These are phyloP conservation scores for Nicotiana attenuata DNA, from an alignment of 257 asterid genomes.

Conservation along the genomic window DNA sequence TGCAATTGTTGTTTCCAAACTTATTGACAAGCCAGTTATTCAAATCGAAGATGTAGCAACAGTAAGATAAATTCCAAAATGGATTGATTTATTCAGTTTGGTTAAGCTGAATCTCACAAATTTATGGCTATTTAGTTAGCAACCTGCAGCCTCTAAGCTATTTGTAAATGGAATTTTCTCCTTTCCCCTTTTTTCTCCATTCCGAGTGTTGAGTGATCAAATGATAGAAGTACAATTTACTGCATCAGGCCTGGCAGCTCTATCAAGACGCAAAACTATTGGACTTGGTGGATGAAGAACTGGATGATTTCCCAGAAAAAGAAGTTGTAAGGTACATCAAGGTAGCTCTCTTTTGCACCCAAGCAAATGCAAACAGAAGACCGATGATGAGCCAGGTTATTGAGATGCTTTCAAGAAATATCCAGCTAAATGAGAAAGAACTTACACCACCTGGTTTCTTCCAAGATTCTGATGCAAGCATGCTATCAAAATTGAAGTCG, in stretches of 20 bases:
- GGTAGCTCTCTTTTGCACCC: slow-evolving; percentile 87
- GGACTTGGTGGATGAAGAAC: slow-evolving; percentile 70
- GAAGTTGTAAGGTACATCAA: slow-evolving; percentile 64
- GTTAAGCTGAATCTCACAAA: not conserved
- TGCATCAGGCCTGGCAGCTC: slow-evolving; percentile 71
- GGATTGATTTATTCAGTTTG: not conserved
- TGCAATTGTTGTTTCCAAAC: no score
- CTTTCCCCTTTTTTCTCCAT: not conserved
- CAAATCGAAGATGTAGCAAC: not conserved
- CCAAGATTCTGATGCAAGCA: slow-evolving; percentile 39
- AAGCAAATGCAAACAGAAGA: slow-evolving; percentile 76
- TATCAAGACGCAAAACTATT: slow-evolving; percentile 52
- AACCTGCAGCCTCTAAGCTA: not conserved
- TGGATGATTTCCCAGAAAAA: slow-evolving; percentile 49
- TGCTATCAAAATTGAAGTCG: slow-evolving; percentile 35
- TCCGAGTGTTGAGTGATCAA: not conserved
- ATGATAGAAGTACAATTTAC: not conserved
- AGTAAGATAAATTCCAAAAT: not conserved
- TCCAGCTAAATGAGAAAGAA: slow-evolving; percentile 59
- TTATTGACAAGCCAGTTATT: not conserved
- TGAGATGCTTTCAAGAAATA: slow-evolving; percentile 70
- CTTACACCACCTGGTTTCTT: slow-evolving; percentile 81
- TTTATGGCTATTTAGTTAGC: not conserved
- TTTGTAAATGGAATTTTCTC: not conserved
- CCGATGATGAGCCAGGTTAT: slow-evolving; percentile 86